Percentiles rank a stretch among this genome's conserved stretches.
These are phyloP conservation scores for Scolecobasidium constrictum DNA, from an alignment of 2,329 filamentous ascomycete species.

Conservation along the genomic window DNA sequence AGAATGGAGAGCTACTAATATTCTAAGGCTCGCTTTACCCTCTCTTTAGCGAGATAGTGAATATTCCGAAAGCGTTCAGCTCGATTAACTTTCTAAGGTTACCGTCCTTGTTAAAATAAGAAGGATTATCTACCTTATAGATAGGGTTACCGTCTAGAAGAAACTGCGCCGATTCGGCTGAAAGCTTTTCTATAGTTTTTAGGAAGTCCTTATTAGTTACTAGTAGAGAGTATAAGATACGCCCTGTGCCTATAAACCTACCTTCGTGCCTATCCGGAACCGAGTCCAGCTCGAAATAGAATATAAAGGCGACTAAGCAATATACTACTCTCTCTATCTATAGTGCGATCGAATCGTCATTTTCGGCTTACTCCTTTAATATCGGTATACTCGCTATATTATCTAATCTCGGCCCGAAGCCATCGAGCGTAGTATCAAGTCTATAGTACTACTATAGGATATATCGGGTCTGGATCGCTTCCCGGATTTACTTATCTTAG, in stretches of 20 bases:
- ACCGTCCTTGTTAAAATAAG: slow-evolving; percentile 11
- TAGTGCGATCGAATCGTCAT: slow-evolving; percentile 10
- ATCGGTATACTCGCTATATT: slow-evolving; percentile 12
- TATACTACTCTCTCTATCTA: slow-evolving; percentile 11
- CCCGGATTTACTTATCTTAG: slow-evolving; percentile 12
- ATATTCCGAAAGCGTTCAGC: slow-evolving; percentile 8
- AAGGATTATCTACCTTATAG: slow-evolving; percentile 6
- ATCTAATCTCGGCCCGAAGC: slow-evolving; percentile 12
- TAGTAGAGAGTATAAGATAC: slow-evolving; percentile 10
- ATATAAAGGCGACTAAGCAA: slow-evolving; percentile 13
- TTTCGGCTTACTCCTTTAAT: slow-evolving; percentile 12
- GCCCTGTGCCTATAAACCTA: slow-evolving; percentile 10
- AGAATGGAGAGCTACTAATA: slow-evolving; percentile 13
- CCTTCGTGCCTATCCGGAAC: slow-evolving; percentile 11
- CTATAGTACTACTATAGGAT: slow-evolving; percentile 9
- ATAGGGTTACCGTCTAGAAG: slow-evolving; percentile 7
- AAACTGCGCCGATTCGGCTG: slow-evolving; percentile 8
- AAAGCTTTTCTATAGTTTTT: slow-evolving; percentile 5
- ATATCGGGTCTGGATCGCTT: slow-evolving; percentile 8
- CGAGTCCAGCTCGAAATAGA: slow-evolving; percentile 15
- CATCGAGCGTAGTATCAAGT: slow-evolving; percentile 12
- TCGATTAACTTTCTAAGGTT: slow-evolving; percentile 11
- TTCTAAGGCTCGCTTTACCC: slow-evolving; percentile 11
- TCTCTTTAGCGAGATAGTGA: slow-evolving; percentile 12
- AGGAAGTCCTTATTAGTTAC: slow-evolving; percentile 9